These are phyloP conservation scores for Uronychia setigera DNA, from an alignment of 73 alveolate species.

Conservation along the genomic window DNA sequence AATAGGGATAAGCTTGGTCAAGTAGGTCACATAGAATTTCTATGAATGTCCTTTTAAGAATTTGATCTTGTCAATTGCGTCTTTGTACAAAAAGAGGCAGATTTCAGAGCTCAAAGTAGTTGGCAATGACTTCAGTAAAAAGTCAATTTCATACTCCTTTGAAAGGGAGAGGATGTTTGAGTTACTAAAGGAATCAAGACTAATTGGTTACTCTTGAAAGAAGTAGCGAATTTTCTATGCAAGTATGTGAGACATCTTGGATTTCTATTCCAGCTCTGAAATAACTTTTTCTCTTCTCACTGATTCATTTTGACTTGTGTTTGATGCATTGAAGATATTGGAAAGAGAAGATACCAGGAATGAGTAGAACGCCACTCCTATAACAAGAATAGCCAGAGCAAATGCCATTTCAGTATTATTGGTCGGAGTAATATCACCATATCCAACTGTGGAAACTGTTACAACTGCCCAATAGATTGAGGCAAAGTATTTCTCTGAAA, in stretches of 20 bases:
- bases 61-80: conserved; percentile 39
- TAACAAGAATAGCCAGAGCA: conserved; percentile 27
- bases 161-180: not conserved
- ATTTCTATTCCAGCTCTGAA: conserved; percentile 2
- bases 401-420: conserved; percentile 44
- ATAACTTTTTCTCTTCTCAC: conserved; percentile 25
- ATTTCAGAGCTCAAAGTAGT: conserved; percentile 35
- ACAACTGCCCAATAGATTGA: conserved; percentile 70
- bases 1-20: conserved; percentile 39
- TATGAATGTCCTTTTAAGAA: conserved; percentile 26
- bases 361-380: conserved; percentile 68
- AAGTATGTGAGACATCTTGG: conserved; percentile 14
- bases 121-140: conserved; percentile 30
- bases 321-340: conserved; percentile 12
- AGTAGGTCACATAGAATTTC: conserved; percentile 33
- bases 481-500: conserved; percentile 42
- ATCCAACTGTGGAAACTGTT: conserved; percentile 74
- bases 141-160: conserved; percentile 37
- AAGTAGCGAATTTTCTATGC: not conserved
- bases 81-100: conserved; percentile 40
- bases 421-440: conserved; percentile 75
- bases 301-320: conserved; percentile 4
- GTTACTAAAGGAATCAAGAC: not conserved
- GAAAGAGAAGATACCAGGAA: conserved; percentile 49
- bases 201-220: not conserved